phyloP scores from a whole-genome alignment of 306 rosid species.

The Parietaria judaica region DNA sequence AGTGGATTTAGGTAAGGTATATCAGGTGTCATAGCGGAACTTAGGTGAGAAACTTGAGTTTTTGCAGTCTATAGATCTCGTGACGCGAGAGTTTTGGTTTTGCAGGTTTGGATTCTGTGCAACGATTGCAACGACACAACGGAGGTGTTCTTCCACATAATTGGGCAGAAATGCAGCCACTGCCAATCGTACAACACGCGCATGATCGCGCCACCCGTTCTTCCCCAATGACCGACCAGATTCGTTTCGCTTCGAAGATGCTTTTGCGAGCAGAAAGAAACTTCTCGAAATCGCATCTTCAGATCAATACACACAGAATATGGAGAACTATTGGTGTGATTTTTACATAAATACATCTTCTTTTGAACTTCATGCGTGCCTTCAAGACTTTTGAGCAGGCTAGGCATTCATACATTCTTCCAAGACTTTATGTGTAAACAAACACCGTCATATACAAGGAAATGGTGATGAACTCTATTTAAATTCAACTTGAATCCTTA shows the following conservation, averaged over 20 bases:
- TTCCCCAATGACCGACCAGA: constrained; percentile 49
- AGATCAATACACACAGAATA: neutral
- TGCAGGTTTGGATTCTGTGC: constrained; percentile 96
- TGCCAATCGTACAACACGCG: constrained; percentile 94
- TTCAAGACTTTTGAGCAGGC: constrained; percentile 20
- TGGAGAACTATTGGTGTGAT: neutral
- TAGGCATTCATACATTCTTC: constrained; percentile 18
- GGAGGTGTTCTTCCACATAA: constrained; percentile 72
- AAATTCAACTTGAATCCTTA: no score
- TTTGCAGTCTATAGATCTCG: no score
- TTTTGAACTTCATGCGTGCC: constrained; percentile 20
- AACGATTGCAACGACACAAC: constrained; percentile 96
- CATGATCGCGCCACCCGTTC: constrained; percentile 80
- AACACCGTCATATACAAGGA: no score
- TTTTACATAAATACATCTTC: neutral
- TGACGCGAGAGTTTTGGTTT: neutral
- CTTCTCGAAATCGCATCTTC: constrained; percentile 1
- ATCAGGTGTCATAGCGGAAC: no score
- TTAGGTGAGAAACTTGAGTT: no score
- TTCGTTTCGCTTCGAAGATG: neutral
- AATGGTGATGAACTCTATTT: no score
- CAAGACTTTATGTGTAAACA: constrained; percentile 29
- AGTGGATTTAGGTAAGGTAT: no score
- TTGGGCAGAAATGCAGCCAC: constrained; percentile 91
- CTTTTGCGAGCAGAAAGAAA: neutral